These are phyloP conservation scores for Crataegus laevigata DNA, from an alignment of 306 rosid genomes.

Conservation along the genomic window DNA sequence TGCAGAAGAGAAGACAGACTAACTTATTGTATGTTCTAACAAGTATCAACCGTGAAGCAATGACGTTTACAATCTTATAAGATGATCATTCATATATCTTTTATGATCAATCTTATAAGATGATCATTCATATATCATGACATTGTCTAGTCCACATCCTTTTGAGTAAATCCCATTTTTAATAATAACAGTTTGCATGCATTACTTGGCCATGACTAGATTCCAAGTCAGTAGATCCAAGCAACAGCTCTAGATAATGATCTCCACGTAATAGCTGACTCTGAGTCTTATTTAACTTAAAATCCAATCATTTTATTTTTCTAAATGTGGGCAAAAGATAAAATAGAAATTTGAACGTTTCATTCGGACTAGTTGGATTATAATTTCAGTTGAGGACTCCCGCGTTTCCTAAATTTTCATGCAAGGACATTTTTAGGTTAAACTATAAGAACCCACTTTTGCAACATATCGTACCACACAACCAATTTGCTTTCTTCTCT, in stretches of 20 bases:
- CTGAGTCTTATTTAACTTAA: not conserved
- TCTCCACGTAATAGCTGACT: constrained; percentile 28
- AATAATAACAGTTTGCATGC: not conserved
- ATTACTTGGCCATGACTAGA: constrained; percentile 35
- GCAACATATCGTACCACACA: not conserved
- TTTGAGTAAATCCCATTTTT: no score
- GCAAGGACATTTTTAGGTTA: constrained; percentile 19
- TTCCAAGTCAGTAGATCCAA: constrained; percentile 20
- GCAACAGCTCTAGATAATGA: not conserved
- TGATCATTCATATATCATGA: no score
- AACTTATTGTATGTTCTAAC: no score
- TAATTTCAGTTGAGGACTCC: constrained; percentile 40
- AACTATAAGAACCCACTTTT: constrained; percentile 25
- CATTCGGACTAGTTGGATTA: constrained; percentile 3
- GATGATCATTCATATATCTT: no score
- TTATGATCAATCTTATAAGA: no score
- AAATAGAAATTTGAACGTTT: constrained; percentile 3
- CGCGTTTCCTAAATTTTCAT: constrained; percentile 24
- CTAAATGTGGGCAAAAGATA: not conserved
- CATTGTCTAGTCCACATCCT: no score
- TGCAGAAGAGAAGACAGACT: no score
- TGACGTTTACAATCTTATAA: no score
- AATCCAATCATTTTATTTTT: not conserved
- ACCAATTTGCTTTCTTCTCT: not conserved
- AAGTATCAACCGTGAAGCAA: no score